Conservation (phyloP, 306 rosid genomes). For the Mucuna pruriens region DNA sequence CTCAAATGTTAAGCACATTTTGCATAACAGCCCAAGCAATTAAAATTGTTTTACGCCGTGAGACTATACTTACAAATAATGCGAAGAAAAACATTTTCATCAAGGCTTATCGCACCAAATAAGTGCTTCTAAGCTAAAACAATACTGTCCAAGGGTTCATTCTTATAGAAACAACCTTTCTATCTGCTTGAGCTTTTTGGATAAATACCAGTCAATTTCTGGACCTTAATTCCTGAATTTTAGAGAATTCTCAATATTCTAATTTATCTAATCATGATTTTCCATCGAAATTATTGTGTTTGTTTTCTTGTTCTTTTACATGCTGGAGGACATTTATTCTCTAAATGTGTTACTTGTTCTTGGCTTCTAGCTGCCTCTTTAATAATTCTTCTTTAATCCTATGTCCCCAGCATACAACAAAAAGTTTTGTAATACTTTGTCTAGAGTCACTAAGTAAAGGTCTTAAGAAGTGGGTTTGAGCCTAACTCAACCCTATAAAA, state of each 20-base stretch:
- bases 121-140: constrained; percentile 10
- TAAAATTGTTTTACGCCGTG: constrained; percentile 4
- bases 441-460: constrained; percentile 11
- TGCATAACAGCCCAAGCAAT: constrained; percentile 3
- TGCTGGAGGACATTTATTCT: constrained; percentile 19
- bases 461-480: too few species aligned
- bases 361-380: not conserved
- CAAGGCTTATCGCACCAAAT: not conserved
- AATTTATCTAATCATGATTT: not conserved
- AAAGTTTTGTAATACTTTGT: not conserved
- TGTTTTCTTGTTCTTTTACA: constrained; percentile 15
- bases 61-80: constrained; percentile 10
- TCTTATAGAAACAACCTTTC: constrained; percentile 18
- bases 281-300: not conserved
- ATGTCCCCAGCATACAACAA: not conserved
- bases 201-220: not conserved
- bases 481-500: too few species aligned
- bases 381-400: not conserved
- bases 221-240: not conserved
- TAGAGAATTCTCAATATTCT: constrained; percentile 2
- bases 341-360: not conserved
- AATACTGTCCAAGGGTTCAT: constrained; percentile 7
- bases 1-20: constrained; percentile 26
- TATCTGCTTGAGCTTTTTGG: constrained; percentile 12
- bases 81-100: not conserved